phyloP scores from a whole-genome alignment of 2,329 filamentous ascomycete species.

The Diplodia seriata region DNA sequence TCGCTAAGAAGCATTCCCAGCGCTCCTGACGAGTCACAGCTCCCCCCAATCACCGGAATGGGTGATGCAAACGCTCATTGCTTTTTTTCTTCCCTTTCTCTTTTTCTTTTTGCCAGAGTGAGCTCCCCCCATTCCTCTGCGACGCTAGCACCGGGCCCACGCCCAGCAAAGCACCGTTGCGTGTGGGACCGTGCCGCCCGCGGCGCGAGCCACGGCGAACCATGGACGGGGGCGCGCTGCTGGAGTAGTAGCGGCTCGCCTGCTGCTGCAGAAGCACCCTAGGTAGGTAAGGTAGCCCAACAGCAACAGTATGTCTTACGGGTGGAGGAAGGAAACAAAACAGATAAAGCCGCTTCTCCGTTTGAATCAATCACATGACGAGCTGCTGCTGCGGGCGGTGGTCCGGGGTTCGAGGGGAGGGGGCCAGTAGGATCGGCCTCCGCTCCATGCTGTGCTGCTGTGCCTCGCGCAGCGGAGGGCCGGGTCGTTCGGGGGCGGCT shows the following conservation, averaged over 20 bases:
- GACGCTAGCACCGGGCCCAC: slow-evolving; percentile 9
- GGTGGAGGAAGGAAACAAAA: not conserved
- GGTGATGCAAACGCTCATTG: slow-evolving; percentile 5
- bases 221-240: slow-evolving; percentile 4
- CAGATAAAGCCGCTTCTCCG: slow-evolving; percentile 5
- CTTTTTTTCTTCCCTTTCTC: not conserved
- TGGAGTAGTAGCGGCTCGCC: too few relatives aligned
- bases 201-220: slow-evolving; percentile 17
- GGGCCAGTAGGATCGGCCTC: slow-evolving; percentile 16
- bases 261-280: too few relatives aligned
- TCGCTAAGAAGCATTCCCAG: slow-evolving; percentile 19
- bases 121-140: slow-evolving; percentile 12
- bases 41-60: slow-evolving; percentile 3
- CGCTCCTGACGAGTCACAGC: slow-evolving; percentile 21
- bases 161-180: slow-evolving; percentile 18
- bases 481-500: slow-evolving; percentile 13
- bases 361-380: slow-evolving; percentile 19
- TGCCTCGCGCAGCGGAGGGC: slow-evolving; percentile 11
- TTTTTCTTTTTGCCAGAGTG: not conserved
- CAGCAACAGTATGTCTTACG: slow-evolving; percentile 7
- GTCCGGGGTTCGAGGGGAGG: slow-evolving; percentile 8
- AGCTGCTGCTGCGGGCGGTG: slow-evolving; percentile 15
- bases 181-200: slow-evolving; percentile 17
- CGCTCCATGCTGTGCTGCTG: not conserved
- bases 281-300: too few relatives aligned